Evolutionary conservation across 768 basidiomycete species (phyloP).

Genomic region (Cantharellus anzutake): DNA sequence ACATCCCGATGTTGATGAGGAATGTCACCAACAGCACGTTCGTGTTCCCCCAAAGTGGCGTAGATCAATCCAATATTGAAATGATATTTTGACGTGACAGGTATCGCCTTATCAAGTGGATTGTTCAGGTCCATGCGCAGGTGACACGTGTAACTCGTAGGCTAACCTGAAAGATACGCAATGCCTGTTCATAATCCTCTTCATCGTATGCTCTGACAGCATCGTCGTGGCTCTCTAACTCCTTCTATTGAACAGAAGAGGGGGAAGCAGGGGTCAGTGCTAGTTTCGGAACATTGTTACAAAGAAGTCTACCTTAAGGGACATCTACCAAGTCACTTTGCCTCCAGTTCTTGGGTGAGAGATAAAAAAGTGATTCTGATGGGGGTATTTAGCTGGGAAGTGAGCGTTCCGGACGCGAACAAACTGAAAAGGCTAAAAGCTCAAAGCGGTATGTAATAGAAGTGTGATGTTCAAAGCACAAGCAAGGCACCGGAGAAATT

Average conservation of each 20-base stretch:
- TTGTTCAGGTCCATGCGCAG: not conserved
- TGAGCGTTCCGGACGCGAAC: too few species aligned
- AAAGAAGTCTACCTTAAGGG: too few species aligned
- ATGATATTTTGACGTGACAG: slow-evolving; percentile 75
- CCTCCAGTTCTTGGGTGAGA: too few species aligned
- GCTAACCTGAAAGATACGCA: slow-evolving; percentile 60
- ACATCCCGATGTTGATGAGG: not conserved
- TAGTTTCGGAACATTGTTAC: too few species aligned
- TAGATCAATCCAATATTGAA: slow-evolving; percentile 89
- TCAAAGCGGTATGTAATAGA: too few species aligned
- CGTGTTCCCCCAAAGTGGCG: slow-evolving; percentile 79
- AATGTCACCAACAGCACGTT: slow-evolving; percentile 32
- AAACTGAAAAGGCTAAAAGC: too few species aligned
- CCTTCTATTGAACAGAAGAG: slow-evolving; percentile 14
- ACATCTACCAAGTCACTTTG: too few species aligned
- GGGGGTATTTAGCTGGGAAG: too few species aligned
- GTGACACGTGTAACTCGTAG: not conserved
- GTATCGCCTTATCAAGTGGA: slow-evolving; percentile 35
- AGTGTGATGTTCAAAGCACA: too few species aligned
- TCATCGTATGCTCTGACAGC: slow-evolving; percentile 82
- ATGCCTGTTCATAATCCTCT: slow-evolving; percentile 54
- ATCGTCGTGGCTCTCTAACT: slow-evolving; percentile 71
- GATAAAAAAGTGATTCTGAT: too few species aligned
- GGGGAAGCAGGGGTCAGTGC: not conserved
- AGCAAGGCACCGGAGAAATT: too few species aligned